Percentiles rank a stretch among this genome's conserved stretches.
Evolutionary conservation across 805 yeast genomes (phyloP).

Genomic region (Candida parachauliodes): DNA sequence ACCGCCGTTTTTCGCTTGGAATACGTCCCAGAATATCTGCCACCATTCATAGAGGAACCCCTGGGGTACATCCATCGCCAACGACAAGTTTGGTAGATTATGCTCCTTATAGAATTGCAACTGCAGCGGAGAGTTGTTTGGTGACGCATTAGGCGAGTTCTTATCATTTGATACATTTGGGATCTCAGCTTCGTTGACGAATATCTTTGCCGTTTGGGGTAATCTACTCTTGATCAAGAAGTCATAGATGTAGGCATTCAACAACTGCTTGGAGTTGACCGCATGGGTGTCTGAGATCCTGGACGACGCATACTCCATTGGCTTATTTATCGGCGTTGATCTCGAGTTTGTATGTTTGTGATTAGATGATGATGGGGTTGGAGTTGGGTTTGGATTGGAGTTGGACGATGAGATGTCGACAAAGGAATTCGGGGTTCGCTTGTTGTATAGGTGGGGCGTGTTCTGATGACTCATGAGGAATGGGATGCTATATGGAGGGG

Average conservation of each 20-base stretch:
- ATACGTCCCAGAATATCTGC: slow-evolving; percentile 93
- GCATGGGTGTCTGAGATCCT: slow-evolving; percentile 43
- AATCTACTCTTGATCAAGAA: slow-evolving; percentile 73
- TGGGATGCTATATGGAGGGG: not conserved
- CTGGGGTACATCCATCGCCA: slow-evolving; percentile 77
- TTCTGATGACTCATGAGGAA: slow-evolving; percentile 32
- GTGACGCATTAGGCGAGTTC: slow-evolving; percentile 16
- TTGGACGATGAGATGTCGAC: slow-evolving; percentile 2
- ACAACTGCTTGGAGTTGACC: slow-evolving; percentile 46
- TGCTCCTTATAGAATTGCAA: slow-evolving; percentile 31
- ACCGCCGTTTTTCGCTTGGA: slow-evolving; percentile 68
- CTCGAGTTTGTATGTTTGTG: not conserved
- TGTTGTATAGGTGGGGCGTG: slow-evolving; percentile 33
- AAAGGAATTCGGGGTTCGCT: slow-evolving; percentile 25
- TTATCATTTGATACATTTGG: slow-evolving; percentile 26
- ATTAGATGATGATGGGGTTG: slow-evolving; percentile 5
- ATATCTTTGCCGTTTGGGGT: slow-evolving; percentile 67
- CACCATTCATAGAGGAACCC: slow-evolving; percentile 94
- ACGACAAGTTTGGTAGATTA: slow-evolving; percentile 47
- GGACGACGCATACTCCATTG: slow-evolving; percentile 1
- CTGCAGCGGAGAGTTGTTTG: slow-evolving; percentile 21
- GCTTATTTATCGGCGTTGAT: slow-evolving; percentile 1
- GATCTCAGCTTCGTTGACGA: slow-evolving; percentile 74
- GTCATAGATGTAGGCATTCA: slow-evolving; percentile 85
- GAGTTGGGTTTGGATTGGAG: not conserved